Evolutionary conservation across 192 early-diverging fungal species (phyloP).

Genomic region (Chytriomyces confervae): DNA sequence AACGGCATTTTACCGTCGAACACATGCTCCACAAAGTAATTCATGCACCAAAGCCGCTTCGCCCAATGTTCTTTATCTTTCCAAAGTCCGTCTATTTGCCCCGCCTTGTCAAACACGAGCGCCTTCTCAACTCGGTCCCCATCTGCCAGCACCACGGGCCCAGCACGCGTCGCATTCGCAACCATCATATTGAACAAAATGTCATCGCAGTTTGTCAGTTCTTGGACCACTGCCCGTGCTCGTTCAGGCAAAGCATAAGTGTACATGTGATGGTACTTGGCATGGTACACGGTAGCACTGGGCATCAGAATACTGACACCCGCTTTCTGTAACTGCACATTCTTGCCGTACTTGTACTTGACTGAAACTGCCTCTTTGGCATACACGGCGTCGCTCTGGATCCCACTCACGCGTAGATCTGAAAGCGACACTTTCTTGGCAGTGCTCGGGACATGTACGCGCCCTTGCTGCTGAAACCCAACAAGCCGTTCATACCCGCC

Average conservation of each 20-base stretch:
- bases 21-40: conserved; percentile 26
- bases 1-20: conserved; percentile 35
- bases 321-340: background rate
- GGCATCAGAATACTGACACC: conserved; percentile 40
- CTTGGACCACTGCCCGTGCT: conserved; percentile 32
- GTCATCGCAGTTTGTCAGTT: conserved; percentile 45
- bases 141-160: conserved; percentile 35
- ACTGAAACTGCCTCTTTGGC: background rate
- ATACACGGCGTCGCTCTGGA: background rate
- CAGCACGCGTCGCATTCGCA: conserved; percentile 34
- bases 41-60: conserved; percentile 24
- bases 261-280: conserved; percentile 40
- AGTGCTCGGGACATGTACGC: conserved; percentile 21
- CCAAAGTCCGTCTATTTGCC: conserved; percentile 21
- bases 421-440: background rate
- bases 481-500: conserved; percentile 30
- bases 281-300: conserved; percentile 40
- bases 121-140: conserved; percentile 16
- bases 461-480: conserved; percentile 38
- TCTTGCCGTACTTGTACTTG: conserved; percentile 27
- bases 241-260: conserved; percentile 22
- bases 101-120: conserved; percentile 10
- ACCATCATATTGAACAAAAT: conserved; percentile 46
- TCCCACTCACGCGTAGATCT: conserved; percentile 6
- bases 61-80: conserved; percentile 28